Conservation (phyloP, 140 eudicot species). For the Senecio squalidus region DNA sequence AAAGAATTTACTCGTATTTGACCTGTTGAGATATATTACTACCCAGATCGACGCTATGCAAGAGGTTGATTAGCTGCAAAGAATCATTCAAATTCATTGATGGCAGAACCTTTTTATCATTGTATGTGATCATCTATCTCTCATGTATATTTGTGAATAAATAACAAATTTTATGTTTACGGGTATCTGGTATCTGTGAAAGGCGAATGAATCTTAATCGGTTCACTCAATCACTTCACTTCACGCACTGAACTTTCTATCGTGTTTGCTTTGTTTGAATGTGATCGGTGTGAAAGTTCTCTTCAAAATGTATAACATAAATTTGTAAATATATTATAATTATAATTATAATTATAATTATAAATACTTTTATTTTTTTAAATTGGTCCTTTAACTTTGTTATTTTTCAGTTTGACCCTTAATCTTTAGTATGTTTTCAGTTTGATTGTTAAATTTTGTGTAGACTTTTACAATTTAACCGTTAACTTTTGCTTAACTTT, state of each 20-base stretch:
- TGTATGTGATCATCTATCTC: conserved; percentile 20
- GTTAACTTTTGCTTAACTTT: no score
- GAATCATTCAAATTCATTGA: conserved; percentile 10
- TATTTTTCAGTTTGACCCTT: no score
- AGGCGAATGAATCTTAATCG: conserved; percentile 20
- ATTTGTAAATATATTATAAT: conserved; percentile 1
- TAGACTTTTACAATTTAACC: no score
- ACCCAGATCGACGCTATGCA: conserved; percentile 4
- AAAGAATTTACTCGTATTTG: not conserved
- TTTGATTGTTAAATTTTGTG: no score
- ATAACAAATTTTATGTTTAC: conserved; percentile 22
- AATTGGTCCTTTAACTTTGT: no score
- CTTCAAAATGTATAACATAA: conserved; percentile 27
- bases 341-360: no score
- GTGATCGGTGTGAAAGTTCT: conserved; percentile 29
- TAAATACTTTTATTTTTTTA: not conserved
- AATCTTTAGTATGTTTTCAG: no score
- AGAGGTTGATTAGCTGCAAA: conserved; percentile 25
- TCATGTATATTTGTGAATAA: conserved; percentile 41
- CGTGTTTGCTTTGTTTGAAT: conserved; percentile 30
- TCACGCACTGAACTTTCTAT: conserved; percentile 20
- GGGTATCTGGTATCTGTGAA: conserved; percentile 17
- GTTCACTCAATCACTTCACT: conserved; percentile 34
- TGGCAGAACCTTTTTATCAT: conserved; percentile 4
- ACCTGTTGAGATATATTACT: not conserved